These are phyloP conservation scores for Nannochloris sp. DNA, from an alignment of 139 green algal genomes.

Conservation along the genomic window DNA sequence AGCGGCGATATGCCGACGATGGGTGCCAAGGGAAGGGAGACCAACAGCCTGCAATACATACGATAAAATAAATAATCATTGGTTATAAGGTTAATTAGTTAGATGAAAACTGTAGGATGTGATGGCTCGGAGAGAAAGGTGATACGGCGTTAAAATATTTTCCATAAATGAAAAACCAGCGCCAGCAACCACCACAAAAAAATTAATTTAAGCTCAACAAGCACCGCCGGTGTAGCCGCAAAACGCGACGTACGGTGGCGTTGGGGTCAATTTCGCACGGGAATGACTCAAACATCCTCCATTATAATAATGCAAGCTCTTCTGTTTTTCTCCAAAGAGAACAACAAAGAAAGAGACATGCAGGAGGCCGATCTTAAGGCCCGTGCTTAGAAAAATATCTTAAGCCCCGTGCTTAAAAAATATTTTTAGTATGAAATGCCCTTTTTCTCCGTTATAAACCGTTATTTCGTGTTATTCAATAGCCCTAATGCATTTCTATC, in stretches of 20 bases:
- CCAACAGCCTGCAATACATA: too few species aligned
- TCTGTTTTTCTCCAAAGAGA: too few species aligned
- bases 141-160: too few species aligned
- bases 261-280: slow-evolving; percentile 24
- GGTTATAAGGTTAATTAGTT: not conserved
- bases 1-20: slow-evolving; percentile 6
- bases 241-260: slow-evolving; percentile 2
- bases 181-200: not conserved
- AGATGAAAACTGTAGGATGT: not conserved
- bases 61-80: too few species aligned
- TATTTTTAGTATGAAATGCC: too few species aligned
- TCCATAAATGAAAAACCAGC: not conserved
- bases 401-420: slow-evolving; percentile 24
- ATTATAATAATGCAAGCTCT: not conserved
- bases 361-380: slow-evolving; percentile 36
- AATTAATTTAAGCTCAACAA: not conserved
- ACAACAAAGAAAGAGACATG: not conserved
- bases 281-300: slow-evolving; percentile 38
- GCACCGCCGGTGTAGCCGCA: not conserved
- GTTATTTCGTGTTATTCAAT: not conserved
- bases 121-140: too few species aligned
- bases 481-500: not conserved
- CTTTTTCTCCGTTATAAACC: not conserved
- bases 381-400: slow-evolving; percentile 28
- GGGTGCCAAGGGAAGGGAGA: too few species aligned